Evolutionary conservation across 768 basidiomycete genomes (phyloP), one percentile per base, ranked within the genome.

Genomic region (Boletus rubropictus): DNA sequence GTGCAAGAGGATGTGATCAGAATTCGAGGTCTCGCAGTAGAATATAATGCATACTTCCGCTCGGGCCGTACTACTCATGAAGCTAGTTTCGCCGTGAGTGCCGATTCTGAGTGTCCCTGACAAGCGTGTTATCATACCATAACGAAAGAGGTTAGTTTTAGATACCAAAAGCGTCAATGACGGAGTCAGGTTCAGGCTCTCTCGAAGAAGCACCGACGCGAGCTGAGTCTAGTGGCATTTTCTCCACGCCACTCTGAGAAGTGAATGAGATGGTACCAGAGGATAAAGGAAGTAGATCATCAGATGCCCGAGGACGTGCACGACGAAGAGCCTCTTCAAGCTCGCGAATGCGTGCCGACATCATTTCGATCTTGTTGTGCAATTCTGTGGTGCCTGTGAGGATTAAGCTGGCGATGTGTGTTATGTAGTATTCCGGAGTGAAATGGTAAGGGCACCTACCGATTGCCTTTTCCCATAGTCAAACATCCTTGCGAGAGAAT

Each of bases 381-480:
- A 88, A 71, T 48, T 88, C 82, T 53, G 81, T 79, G 1, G 83
- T 86, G 54, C 81, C 80, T 20, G 86, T 74, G 21, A 87, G 74
- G 22, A 85, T 68, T 46, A 83, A 68, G 21, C 80, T 79, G 37
- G 42, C 4, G 18, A 18, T 6, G 14, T 12, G n/a, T 39, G 31
- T 39, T 46, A 20, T 24, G 20, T 28, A 32, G 28, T n/a, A 18
- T 25, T 36, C 29, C 6, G 28, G 33, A 5, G 21, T 27, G 15
- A 33, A 33, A 24, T 6, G 7, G 7, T 36, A 24, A 18, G 9
- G 48, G 14, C 12, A 20, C 70, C 18, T 41, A 71, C 76, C 78
- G 74, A 46, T 80, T 80, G n/a, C 78, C 78, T 58, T 77, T 83
- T 18, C 80, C 82, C 20, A 76, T 73, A 4, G 75, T 74, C 50